Conservation (phyloP, 2,329 filamentous ascomycete genomes). For the Exophiala calicioides region DNA sequence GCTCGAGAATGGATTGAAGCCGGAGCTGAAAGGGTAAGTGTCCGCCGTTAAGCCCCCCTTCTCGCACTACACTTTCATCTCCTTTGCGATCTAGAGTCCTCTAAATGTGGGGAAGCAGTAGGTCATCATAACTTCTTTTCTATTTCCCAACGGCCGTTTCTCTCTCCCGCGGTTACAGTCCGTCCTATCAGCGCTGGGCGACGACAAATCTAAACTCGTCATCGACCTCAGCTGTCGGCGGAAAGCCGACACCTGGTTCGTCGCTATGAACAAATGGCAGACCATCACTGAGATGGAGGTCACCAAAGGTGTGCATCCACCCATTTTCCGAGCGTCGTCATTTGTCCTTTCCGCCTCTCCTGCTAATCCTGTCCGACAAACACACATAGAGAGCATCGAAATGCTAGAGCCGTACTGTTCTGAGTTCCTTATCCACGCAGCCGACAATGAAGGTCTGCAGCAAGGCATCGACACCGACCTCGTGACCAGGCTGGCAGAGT, state of each 20-base stretch:
- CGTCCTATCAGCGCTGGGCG: slow-evolving; percentile 70
- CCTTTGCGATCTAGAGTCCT: no score
- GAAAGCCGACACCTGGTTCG: slow-evolving; percentile 77
- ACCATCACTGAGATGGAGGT: slow-evolving; percentile 96
- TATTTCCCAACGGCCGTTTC: slow-evolving; percentile 84
- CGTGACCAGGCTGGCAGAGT: slow-evolving; percentile 72
- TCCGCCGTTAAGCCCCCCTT: slow-evolving; percentile 8
- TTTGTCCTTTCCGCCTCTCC: neutral
- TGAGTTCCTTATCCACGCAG: slow-evolving; percentile 95
- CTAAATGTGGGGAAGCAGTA: slow-evolving; percentile 53
- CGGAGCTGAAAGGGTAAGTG: slow-evolving; percentile 81
- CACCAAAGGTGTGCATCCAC: slow-evolving; percentile 64
- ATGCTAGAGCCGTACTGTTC: slow-evolving; percentile 87
- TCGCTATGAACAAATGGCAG: slow-evolving; percentile 99
- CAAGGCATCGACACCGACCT: slow-evolving; percentile 85
- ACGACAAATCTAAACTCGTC: slow-evolving; percentile 78
- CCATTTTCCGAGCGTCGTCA: neutral
- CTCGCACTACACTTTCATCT: neutral
- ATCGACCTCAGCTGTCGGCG: slow-evolving; percentile 91
- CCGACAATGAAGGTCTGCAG: slow-evolving; percentile 93
- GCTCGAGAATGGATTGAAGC: slow-evolving; percentile 81
- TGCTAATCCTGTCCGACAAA: neutral
- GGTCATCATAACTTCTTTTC: slow-evolving; percentile 95
- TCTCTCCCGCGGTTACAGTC: slow-evolving; percentile 73
- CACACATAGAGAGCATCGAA: slow-evolving; percentile 69